Conservation (phyloP, 164 flowering plant genomes). For the Kingdonia uniflora region DNA sequence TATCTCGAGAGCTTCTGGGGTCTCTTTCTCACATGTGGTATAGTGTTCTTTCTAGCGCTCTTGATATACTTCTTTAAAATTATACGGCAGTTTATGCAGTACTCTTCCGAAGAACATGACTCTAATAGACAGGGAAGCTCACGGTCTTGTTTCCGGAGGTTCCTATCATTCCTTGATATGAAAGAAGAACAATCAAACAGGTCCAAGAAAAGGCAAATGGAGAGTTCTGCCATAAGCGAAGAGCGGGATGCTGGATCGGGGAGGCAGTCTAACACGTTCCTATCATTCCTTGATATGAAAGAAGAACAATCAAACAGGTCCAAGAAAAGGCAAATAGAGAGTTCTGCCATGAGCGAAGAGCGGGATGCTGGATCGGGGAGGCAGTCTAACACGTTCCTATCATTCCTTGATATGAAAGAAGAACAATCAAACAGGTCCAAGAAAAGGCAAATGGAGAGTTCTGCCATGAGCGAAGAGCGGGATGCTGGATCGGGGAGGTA, state of each 20-base stretch:
- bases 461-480: constrained; percentile 13
- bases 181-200: constrained; percentile 32
- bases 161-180: constrained; percentile 43
- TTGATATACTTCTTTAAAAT: constrained; percentile 26
- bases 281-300: constrained; percentile 44
- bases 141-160: constrained; percentile 31
- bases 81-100: constrained; percentile 26
- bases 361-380: constrained; percentile 18
- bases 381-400: constrained; percentile 27
- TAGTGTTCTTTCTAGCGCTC: constrained; percentile 48
- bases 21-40: constrained; percentile 52
- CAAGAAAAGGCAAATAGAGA: constrained; percentile 17
- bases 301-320: constrained; percentile 27
- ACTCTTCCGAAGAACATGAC: constrained; percentile 17
- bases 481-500: constrained; percentile 19
- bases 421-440: constrained; percentile 29
- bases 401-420: constrained; percentile 43
- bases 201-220: constrained; percentile 20
- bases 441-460: constrained; percentile 10
- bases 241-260: constrained; percentile 19
- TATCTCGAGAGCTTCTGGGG: constrained; percentile 67
- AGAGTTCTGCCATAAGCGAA: constrained; percentile 12
- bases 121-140: constrained; percentile 18
- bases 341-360: constrained; percentile 14
- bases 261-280: constrained; percentile 23